A percentile compares a stretch with the other conserved stretches of the same genome.
Evolutionary conservation across 176 grass and related monocot species (phyloP).

Genomic region (Oryza glumipatula): DNA sequence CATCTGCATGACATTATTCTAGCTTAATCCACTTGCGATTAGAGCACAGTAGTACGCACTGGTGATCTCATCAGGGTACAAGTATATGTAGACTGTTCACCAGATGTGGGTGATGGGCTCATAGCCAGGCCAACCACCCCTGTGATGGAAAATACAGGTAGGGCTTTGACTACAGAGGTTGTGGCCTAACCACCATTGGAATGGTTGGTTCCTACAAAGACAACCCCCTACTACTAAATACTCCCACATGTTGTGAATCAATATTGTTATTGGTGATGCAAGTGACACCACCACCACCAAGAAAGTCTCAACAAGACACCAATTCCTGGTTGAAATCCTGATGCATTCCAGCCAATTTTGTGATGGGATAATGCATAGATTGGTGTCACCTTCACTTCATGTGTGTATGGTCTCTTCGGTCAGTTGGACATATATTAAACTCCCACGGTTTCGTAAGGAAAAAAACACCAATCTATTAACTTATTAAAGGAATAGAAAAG

Average conservation of each 20-base stretch:
- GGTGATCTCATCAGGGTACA: neutral
- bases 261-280: neutral
- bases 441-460: neutral
- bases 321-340: conserved; percentile 2
- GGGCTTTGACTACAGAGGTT: conserved; percentile 19
- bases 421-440: neutral
- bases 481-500: too few species aligned
- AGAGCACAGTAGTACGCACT: neutral
- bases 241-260: neutral
- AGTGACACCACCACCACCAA: neutral
- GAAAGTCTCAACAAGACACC: conserved; percentile 21
- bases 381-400: conserved; percentile 21
- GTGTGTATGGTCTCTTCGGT: neutral
- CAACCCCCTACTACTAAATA: neutral
- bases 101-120: neutral
- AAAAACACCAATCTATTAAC: too few species aligned
- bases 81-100: neutral
- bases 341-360: neutral
- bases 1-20: neutral
- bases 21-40: neutral
- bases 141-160: neutral
- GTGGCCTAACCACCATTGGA: conserved; percentile 26
- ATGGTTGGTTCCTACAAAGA: conserved; percentile 10
- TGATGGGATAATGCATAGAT: neutral
- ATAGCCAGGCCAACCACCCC: conserved; percentile 1